These are phyloP conservation scores for Calvatia gigantea DNA, from an alignment of 768 basidiomycete species.

Conservation along the genomic window DNA sequence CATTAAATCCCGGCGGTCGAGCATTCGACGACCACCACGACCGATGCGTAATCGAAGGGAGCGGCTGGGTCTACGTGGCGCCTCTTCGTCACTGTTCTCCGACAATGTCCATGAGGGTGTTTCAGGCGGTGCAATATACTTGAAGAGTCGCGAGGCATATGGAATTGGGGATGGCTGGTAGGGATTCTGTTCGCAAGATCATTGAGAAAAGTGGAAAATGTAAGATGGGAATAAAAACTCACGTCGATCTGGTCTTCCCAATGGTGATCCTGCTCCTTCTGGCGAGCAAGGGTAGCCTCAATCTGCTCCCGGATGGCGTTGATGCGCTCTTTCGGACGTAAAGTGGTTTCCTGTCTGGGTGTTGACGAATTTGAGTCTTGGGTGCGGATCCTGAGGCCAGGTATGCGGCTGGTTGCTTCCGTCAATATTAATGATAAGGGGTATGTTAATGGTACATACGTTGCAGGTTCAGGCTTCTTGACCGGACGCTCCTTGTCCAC, in stretches of 20 bases:
- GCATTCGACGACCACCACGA: constrained; percentile 72
- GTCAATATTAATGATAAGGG: constrained; percentile 10
- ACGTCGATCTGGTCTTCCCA: constrained; percentile 92
- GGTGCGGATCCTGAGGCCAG: constrained; percentile 51
- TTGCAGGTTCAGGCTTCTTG: constrained; percentile 50
- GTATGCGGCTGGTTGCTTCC: constrained; percentile 33
- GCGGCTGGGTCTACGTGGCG: constrained; percentile 28
- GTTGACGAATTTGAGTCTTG: constrained; percentile 38
- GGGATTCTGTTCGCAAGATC: constrained; percentile 43
- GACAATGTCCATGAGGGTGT: constrained; percentile 26
- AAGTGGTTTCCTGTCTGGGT: constrained; percentile 43
- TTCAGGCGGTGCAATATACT: constrained; percentile 45
- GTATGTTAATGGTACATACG: constrained; percentile 19
- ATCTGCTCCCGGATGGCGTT: constrained; percentile 56
- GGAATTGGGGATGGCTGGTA: constrained; percentile 65
- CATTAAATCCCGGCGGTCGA: constrained; percentile 62
- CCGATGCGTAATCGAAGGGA: constrained; percentile 74
- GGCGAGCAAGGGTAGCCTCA: constrained; percentile 55
- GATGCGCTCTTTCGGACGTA: constrained; percentile 66
- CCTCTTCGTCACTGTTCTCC: constrained; percentile 24
- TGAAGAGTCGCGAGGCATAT: constrained; percentile 64
- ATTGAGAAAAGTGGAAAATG: constrained; percentile 2
- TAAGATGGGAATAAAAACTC: constrained; percentile 19
- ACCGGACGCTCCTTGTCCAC: constrained; percentile 65
- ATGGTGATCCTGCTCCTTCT: constrained; percentile 71